Conservation (phyloP, 148 eudicot species). For the Fagopyrum tataricum region DNA sequence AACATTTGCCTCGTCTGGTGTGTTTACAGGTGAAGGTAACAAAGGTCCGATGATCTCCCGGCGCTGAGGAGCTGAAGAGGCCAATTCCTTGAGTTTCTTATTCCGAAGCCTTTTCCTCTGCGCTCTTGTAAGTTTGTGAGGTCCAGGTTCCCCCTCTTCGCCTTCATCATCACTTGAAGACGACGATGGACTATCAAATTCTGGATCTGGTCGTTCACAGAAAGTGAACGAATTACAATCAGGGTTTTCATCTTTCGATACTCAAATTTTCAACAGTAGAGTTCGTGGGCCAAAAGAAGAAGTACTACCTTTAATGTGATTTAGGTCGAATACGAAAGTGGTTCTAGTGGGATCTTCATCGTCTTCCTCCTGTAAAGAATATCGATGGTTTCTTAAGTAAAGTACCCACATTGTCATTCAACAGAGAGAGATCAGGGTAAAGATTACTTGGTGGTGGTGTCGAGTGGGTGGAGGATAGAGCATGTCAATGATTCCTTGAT, state of each 20-base stretch:
- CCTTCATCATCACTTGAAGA: conserved; percentile 15
- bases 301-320: conserved; percentile 25
- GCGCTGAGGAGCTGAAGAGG: conserved; percentile 18
- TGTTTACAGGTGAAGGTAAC: conserved; percentile 20
- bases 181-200: conserved; percentile 18
- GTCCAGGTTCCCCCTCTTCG: conserved; percentile 20
- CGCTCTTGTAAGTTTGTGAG: conserved; percentile 43
- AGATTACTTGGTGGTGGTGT: conserved; percentile 18
- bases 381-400: neutral
- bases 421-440: neutral
- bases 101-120: conserved; percentile 53
- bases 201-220: conserved; percentile 16
- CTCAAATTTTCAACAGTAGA: neutral
- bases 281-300: neutral
- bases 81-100: conserved; percentile 42
- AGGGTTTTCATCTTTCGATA: neutral
- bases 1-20: conserved; percentile 1
- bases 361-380: neutral
- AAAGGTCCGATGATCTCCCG: conserved; percentile 41
- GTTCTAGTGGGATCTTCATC: conserved; percentile 1
- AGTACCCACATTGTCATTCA: neutral
- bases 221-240: neutral
- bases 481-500: conserved; percentile 37
- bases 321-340: neutral
- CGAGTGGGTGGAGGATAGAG: conserved; percentile 44